These are phyloP conservation scores for Mycena vulgaris DNA, from an alignment of 768 basidiomycete genomes.

Conservation along the genomic window DNA sequence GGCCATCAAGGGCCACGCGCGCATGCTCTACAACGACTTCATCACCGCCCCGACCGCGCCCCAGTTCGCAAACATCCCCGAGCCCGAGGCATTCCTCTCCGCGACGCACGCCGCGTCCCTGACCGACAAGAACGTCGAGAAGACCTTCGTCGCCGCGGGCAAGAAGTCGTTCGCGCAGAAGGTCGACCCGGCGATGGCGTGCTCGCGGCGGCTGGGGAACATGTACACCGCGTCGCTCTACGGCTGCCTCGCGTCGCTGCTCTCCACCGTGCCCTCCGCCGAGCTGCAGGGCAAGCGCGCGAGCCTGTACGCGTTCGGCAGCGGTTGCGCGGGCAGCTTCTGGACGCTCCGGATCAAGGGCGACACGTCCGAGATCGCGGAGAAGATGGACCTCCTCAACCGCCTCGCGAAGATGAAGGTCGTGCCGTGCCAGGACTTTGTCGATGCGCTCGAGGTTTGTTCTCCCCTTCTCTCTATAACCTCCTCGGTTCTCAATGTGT, in stretches of 20 bases:
- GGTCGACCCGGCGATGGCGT: conserved; percentile 87
- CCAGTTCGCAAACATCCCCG: conserved; percentile 78
- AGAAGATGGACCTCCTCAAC: conserved; percentile 86
- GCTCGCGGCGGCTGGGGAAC: conserved; percentile 94
- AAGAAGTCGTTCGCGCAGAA: conserved; percentile 82
- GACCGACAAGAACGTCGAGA: conserved; percentile 96
- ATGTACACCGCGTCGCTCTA: conserved; percentile 99
- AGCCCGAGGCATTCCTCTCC: conserved; percentile 78
- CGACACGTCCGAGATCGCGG: conserved; percentile 84
- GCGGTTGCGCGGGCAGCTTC: conserved; percentile 96
- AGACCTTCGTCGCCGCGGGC: conserved; percentile 88
- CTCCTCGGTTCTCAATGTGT: conserved; percentile 8
- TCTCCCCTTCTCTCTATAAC: conserved; percentile 10
- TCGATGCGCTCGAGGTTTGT: conserved; percentile 80
- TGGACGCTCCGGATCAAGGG: conserved; percentile 91
- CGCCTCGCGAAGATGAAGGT: conserved; percentile 91
- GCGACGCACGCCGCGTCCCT: conserved; percentile 81
- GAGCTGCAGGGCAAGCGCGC: conserved; percentile 87
- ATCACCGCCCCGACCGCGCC: conserved; percentile 79
- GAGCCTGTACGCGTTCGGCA: conserved; percentile 97
- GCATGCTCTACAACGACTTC: conserved; percentile 95
- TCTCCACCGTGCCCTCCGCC: conserved; percentile 80
- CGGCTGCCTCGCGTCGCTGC: conserved; percentile 91
- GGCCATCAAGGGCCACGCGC: conserved; percentile 96
- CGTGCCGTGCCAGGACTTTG: conserved; percentile 92